Evolutionary conservation across 495 filamentous ascomycete species (phyloP).

Genomic region (Neurospora cerealis): DNA sequence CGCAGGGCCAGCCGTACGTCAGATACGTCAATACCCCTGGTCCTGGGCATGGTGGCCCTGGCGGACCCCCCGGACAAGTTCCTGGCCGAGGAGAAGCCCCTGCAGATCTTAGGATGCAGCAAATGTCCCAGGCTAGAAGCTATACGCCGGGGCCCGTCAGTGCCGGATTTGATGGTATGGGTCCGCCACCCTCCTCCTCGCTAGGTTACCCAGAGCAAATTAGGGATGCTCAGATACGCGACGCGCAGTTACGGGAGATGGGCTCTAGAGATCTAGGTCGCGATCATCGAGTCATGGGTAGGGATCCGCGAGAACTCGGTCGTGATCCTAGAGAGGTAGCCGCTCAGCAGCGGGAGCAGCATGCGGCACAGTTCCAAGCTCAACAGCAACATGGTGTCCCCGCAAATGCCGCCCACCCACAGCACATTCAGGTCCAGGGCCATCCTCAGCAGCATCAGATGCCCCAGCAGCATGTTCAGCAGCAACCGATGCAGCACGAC

Average conservation of each 20-base stretch:
- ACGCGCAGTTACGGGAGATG: neutral
- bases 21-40: slow-evolving; percentile 22
- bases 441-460: neutral
- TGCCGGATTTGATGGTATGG: slow-evolving; percentile 12
- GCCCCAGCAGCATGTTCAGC: slow-evolving; percentile 2
- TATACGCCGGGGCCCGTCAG: slow-evolving; percentile 17
- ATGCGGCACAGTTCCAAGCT: neutral
- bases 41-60: slow-evolving; percentile 8
- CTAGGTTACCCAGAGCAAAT: slow-evolving; percentile 5
- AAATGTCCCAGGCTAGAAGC: slow-evolving; percentile 13
- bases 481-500: slow-evolving; percentile 14
- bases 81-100: neutral
- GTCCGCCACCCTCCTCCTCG: slow-evolving; percentile 13
- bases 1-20: slow-evolving; percentile 23
- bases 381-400: neutral
- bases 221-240: slow-evolving; percentile 6
- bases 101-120: neutral
- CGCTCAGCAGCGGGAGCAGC: slow-evolving; percentile 1
- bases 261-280: slow-evolving; percentile 6
- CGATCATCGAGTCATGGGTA: slow-evolving; percentile 4
- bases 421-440: neutral
- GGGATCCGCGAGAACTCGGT: slow-evolving; percentile 8
- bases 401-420: neutral
- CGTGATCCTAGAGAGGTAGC: neutral
- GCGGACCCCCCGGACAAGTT: neutral